These are phyloP conservation scores for Chromosphaera perkinsii DNA, from an alignment of 208 protist species.

Conservation along the genomic window DNA sequence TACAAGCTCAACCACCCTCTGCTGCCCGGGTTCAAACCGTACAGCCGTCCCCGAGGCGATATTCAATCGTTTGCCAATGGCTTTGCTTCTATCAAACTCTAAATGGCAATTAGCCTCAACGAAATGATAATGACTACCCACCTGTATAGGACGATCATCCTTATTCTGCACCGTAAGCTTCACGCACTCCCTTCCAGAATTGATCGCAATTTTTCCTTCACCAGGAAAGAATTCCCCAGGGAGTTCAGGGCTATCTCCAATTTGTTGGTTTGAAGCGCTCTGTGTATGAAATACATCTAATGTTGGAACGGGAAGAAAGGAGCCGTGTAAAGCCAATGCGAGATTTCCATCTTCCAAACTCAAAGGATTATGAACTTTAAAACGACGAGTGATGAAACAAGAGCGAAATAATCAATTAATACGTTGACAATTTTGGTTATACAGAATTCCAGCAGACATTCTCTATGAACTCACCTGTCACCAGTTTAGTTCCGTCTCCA, in stretches of 20 bases:
- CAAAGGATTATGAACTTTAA: too few species aligned
- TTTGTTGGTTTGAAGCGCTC: neutral
- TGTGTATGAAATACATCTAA: conserved; percentile 8
- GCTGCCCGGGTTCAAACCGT: conserved; percentile 51
- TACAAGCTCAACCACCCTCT: conserved; percentile 41
- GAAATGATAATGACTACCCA: conserved; percentile 55
- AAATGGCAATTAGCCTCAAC: conserved; percentile 39
- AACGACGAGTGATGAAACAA: too few species aligned
- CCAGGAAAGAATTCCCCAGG: neutral
- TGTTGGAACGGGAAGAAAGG: conserved; percentile 44
- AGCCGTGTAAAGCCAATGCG: conserved; percentile 37
- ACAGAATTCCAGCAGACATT: too few species aligned
- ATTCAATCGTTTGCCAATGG: conserved; percentile 41
- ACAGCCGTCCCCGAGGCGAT: conserved; percentile 47
- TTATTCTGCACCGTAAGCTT: conserved; percentile 39
- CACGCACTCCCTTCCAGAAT: conserved; percentile 24
- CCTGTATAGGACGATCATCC: conserved; percentile 50
- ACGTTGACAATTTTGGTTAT: too few species aligned
- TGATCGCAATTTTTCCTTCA: conserved; percentile 32
- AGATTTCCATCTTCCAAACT: conserved; percentile 35
- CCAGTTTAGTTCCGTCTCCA: conserved; percentile 48
- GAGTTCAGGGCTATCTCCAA: neutral
- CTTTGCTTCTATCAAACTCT: conserved; percentile 16
- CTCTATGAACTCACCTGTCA: conserved; percentile 43
- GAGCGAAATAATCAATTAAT: too few species aligned